Conservation (phyloP, 2,329 filamentous ascomycete genomes). For the Gaeumannomyces sp. region DNA sequence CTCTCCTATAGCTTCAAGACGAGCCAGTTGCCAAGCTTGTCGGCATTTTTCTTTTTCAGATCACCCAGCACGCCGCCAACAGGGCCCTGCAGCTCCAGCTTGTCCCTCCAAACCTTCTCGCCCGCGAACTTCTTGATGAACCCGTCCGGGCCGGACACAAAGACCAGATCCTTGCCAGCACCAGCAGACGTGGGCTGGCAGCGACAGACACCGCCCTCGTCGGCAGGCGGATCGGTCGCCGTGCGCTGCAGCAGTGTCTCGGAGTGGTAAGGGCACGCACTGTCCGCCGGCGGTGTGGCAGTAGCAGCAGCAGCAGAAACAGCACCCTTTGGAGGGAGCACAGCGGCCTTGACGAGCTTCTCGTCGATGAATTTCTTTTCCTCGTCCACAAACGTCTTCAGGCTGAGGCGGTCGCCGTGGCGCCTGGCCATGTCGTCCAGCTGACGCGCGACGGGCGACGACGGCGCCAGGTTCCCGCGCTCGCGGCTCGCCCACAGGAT, state of each 20-base stretch:
- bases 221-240: slow-evolving; percentile 15
- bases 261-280: slow-evolving; percentile 21
- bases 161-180: slow-evolving; percentile 57
- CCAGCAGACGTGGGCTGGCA: slow-evolving; percentile 13
- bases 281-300: neutral
- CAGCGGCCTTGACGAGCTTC: slow-evolving; percentile 9
- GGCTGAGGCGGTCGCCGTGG: slow-evolving; percentile 49
- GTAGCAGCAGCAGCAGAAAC: neutral
- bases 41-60: slow-evolving; percentile 43
- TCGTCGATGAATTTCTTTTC: slow-evolving; percentile 62
- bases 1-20: slow-evolving; percentile 42
- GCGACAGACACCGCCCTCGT: slow-evolving; percentile 22
- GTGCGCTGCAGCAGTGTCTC: slow-evolving; percentile 20
- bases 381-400: slow-evolving; percentile 78
- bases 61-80: slow-evolving; percentile 61
- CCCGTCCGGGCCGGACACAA: slow-evolving; percentile 86
- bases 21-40: slow-evolving; percentile 38
- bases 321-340: slow-evolving; percentile 15
- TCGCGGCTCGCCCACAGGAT: slow-evolving; percentile 78
- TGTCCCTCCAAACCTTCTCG: slow-evolving; percentile 67
- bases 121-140: slow-evolving; percentile 80
- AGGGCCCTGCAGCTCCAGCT: slow-evolving; percentile 67
- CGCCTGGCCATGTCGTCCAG: slow-evolving; percentile 55
- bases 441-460: slow-evolving; percentile 49
- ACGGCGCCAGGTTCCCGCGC: slow-evolving; percentile 57